Evolutionary conservation across 495 filamentous ascomycete species (phyloP), one percentile per base, ranked within the genome.

Genomic region (Aspergillus nanangensis): DNA sequence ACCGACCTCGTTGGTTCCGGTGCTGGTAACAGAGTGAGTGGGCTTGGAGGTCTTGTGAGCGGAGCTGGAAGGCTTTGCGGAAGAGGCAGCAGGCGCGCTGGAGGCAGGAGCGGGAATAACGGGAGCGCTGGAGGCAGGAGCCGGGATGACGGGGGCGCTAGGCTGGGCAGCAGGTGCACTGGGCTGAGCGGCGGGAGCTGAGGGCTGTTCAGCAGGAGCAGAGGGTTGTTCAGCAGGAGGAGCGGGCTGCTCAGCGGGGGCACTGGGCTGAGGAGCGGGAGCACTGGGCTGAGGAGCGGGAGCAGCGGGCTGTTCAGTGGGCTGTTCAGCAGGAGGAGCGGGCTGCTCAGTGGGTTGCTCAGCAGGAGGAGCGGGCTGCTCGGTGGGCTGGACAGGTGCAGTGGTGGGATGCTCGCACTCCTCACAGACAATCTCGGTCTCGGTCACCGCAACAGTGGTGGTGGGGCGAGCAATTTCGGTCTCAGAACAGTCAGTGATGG

Each of bases 401-500:
- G 25, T 5, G 11, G 25, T 29, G 7, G 5, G 5, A n/a, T n/a
- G n/a, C n/a, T n/a, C n/a, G n/a, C n/a, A n/a, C n/a, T n/a, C n/a
- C n/a, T n/a, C n/a, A n/a, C n/a, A n/a, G n/a, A n/a, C n/a, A n/a
- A n/a, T 5, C 25, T 5, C 25, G 11, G 25, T 29, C 25, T 29
- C 25, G 11, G 25, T 29, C 7, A 29, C 25, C 5, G 25, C 25
- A 11, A 29, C 25, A 5, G 25, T 29, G 25, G 25, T 7, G 25
- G 25, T 29, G 11, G 25, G 19, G 2, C 2, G 17, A 17, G 37
- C 0, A 38, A 8, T 31, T 34, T 13, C 40, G 11, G 35, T 33
- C 17, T 42, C 29, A 5, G 5, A 5, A 29, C 44, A 51, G 25
- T 38, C 22, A 37, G 51, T 53, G 24, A 35, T 45, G 13, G 44